phyloP scores from a whole-genome alignment of 306 rosid genomes.

The Acacia confusa region DNA sequence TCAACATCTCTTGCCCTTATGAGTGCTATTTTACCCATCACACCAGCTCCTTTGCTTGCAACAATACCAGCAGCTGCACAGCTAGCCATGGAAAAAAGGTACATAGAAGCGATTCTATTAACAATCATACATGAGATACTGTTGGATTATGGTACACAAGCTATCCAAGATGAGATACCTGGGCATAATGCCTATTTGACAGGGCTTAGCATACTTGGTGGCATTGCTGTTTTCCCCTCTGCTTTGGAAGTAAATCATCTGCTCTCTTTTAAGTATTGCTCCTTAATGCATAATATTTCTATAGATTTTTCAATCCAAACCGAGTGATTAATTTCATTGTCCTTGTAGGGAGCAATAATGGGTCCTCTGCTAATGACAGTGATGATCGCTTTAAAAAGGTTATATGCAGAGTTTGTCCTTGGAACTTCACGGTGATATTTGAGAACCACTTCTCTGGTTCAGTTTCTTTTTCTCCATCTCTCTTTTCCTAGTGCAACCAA shows the following conservation, averaged over 20 bases:
- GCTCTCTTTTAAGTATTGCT: not conserved
- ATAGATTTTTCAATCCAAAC: not conserved
- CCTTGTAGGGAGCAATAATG: slow-evolving; percentile 43
- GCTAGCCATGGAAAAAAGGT: slow-evolving; percentile 39
- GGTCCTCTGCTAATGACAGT: slow-evolving; percentile 47
- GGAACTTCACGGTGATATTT: slow-evolving; percentile 17
- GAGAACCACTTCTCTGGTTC: not conserved
- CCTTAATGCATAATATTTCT: not conserved
- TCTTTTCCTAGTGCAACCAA: not conserved
- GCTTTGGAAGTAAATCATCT: slow-evolving; percentile 32
- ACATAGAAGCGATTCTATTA: slow-evolving; percentile 35
- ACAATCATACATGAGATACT: slow-evolving; percentile 39
- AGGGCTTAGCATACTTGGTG: slow-evolving; percentile 49
- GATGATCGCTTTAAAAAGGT: slow-evolving; percentile 42
- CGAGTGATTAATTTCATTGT: not conserved
- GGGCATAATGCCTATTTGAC: slow-evolving; percentile 48
- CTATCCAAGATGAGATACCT: slow-evolving; percentile 48
- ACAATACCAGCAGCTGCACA: slow-evolving; percentile 41
- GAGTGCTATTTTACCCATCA: slow-evolving; percentile 41
- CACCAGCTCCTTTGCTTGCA: slow-evolving; percentile 30
- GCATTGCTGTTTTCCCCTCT: slow-evolving; percentile 43
- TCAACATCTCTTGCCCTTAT: slow-evolving; percentile 40
- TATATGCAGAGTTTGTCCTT: slow-evolving; percentile 43
- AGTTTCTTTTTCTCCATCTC: not conserved
- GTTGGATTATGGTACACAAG: slow-evolving; percentile 39